These are phyloP conservation scores for Herpetospermum pedunculosum DNA, from an alignment of 306 rosid species.

Conservation along the genomic window DNA sequence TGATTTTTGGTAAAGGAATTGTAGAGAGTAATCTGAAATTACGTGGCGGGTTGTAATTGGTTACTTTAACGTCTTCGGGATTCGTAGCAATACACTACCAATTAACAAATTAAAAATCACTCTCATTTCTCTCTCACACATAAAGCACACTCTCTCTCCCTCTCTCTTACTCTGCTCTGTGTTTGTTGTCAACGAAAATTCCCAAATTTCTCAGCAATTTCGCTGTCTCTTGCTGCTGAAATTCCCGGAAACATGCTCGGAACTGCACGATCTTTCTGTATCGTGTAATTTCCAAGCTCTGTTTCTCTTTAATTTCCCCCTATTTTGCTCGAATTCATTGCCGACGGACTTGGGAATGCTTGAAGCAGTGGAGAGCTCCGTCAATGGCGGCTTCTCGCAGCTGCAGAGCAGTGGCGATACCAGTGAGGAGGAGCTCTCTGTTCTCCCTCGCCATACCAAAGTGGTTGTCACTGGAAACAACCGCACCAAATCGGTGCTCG, in stretches of 20 bases:
- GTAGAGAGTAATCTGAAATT: not conserved
- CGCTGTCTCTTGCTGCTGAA: conserved; percentile 23
- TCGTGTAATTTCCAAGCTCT: conserved; percentile 27
- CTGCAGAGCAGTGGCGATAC: conserved; percentile 86
- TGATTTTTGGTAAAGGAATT: conserved; percentile 8
- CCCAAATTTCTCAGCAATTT: conserved; percentile 30
- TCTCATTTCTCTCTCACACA: conserved; percentile 26
- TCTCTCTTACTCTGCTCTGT: conserved; percentile 16
- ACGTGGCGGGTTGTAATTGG: conserved; percentile 55
- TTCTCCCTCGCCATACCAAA: conserved; percentile 94
- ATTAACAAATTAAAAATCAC: conserved; percentile 53
- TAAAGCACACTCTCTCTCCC: conserved; percentile 2
- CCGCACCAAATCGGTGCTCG: conserved; percentile 96
- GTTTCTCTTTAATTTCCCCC: conserved; percentile 3
- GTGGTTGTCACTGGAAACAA: conserved; percentile 95
- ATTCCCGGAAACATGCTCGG: conserved; percentile 16
- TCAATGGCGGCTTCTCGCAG: conserved; percentile 77
- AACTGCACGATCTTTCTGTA: conserved; percentile 58
- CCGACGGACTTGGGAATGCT: conserved; percentile 36
- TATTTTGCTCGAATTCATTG: not conserved
- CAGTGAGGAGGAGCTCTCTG: conserved; percentile 93
- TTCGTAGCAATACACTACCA: conserved; percentile 71
- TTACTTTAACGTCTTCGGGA: conserved; percentile 51
- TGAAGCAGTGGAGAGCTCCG: conserved; percentile 78
- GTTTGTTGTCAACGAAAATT: conserved; percentile 35